phyloP scores from a whole-genome alignment of 106 monocot species.

The Acorus calamus region DNA sequence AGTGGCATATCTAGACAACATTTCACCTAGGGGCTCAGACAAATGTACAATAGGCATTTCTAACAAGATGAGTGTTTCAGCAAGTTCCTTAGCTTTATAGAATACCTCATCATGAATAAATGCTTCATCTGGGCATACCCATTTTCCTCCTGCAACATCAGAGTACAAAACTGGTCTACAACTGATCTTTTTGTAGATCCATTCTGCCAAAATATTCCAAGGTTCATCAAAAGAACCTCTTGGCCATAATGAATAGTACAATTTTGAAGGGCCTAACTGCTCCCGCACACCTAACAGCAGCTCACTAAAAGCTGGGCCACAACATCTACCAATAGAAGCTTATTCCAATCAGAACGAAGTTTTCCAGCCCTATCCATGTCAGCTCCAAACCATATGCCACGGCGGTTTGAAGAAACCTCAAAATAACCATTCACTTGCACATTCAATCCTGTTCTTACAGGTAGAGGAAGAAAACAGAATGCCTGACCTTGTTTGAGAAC shows the following conservation, averaged over 20 bases:
- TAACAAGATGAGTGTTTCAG: conserved; percentile 50
- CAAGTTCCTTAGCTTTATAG: conserved; percentile 33
- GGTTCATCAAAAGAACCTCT: conserved; percentile 75
- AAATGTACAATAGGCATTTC: conserved; percentile 72
- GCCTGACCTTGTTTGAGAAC: conserved; percentile 70
- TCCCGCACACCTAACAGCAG: conserved; percentile 51
- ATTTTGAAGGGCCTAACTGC: conserved; percentile 35
- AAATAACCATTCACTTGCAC: conserved; percentile 97
- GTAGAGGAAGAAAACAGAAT: conserved; percentile 96
- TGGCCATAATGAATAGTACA: conserved; percentile 90
- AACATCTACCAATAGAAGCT: conserved; percentile 72
- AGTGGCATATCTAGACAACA: conserved; percentile 36
- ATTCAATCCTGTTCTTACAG: conserved; percentile 73
- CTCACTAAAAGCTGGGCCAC: conserved; percentile 58
- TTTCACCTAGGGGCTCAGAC: conserved; percentile 37
- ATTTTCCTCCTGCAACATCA: conserved; percentile 51
- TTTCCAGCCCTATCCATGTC: conserved; percentile 96
- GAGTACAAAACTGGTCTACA: conserved; percentile 53
- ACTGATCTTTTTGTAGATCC: conserved; percentile 46
- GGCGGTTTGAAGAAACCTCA: conserved; percentile 96
- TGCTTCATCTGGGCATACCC: conserved; percentile 70
- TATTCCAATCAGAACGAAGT: conserved; percentile 97
- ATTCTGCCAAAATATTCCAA: conserved; percentile 62
- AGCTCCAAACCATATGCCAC: conserved; percentile 90
- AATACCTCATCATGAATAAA: conserved; percentile 62